Base-by-base conservation (phyloP, 257 asterid species). In the Anisodus tanguticus region DNA sequence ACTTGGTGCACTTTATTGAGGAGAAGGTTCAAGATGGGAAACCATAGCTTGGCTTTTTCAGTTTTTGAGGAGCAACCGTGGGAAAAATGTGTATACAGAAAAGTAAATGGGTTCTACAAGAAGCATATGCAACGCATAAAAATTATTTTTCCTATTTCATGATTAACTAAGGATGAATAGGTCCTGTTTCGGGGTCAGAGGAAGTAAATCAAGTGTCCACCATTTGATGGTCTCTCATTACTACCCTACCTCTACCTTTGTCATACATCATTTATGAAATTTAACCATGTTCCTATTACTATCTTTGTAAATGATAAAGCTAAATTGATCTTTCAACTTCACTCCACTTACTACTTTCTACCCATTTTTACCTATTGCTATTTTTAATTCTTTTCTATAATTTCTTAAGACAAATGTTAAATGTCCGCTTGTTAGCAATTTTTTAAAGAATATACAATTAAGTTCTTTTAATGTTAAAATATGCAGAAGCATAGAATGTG, bases 331-430 rank as follows among this genome's bases (percentile, higher is more conserved):
- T 43, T 17, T 41, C 16, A 13, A 41, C 54, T 41, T 69, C 57
- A 9, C 79, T 43, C 79, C 79, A 70, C 55, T 70, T 70, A 3
- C 79, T 70, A 8, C 16, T 17, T 70, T 70, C 54, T 70, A 70
- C 2, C 55, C 79, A 11, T 70, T 41, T 43, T 43, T 16, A 70
- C 79, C 79, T 70, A 70, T 70, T 70, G 79, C 79, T 43, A 19
- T 70, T 70, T 39, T 43, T 8, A 70, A 17, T 2, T 70, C 16
- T 37, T 68, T 68, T 1, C 7, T 12, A 68, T 39, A 37, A 68
- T 39, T 68, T 68, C 51, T 37, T 19, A 37, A 68, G 22, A 37
- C 3, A 68, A 39, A 67, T 37, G 26, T 54, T 68, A 15, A 15
- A 7, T 68, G 53, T 39, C 51, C 0, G 1, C 17, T 74, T 22